Conservation (phyloP, 2,329 filamentous ascomycete genomes). For the Macrophomina pseudophaseolina region DNA sequence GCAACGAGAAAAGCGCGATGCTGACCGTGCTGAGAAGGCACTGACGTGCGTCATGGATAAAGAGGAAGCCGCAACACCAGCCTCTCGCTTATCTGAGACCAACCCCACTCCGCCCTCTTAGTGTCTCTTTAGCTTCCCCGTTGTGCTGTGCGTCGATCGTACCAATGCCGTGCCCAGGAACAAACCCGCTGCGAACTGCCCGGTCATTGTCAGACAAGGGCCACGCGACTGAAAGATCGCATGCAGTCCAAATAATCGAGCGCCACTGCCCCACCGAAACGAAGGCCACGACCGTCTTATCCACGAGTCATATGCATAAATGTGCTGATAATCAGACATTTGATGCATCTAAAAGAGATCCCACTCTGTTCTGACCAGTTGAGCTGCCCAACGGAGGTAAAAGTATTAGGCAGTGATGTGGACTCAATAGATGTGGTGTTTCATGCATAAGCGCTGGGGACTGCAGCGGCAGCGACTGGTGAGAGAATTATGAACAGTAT, state of each 20-base stretch:
- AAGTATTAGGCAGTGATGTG: too few relatives aligned
- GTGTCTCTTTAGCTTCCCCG: constrained; percentile 4
- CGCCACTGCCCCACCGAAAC: not conserved
- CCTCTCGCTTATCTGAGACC: constrained; percentile 14
- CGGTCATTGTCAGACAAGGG: not conserved
- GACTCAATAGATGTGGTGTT: too few relatives aligned
- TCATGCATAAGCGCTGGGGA: too few relatives aligned
- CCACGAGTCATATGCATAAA: not conserved
- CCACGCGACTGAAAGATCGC: constrained; percentile 3
- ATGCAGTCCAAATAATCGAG: not conserved
- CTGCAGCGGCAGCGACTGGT: too few relatives aligned
- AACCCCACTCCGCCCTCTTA: constrained; percentile 17
- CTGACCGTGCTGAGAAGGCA: not conserved
- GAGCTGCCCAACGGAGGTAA: too few relatives aligned
- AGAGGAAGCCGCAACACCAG: constrained; percentile 18
- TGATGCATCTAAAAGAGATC: too few relatives aligned
- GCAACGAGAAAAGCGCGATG: not conserved
- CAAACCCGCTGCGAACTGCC: not conserved
- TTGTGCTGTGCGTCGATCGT: not conserved
- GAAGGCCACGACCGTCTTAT: not conserved
- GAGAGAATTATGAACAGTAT: too few relatives aligned
- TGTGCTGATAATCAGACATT: not conserved
- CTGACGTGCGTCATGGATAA: constrained; percentile 1
- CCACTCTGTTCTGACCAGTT: too few relatives aligned
- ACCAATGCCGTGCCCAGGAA: not conserved